Conservation (phyloP, 2,329 filamentous ascomycete species). For the Torrubiellomyces zombiae region DNA sequence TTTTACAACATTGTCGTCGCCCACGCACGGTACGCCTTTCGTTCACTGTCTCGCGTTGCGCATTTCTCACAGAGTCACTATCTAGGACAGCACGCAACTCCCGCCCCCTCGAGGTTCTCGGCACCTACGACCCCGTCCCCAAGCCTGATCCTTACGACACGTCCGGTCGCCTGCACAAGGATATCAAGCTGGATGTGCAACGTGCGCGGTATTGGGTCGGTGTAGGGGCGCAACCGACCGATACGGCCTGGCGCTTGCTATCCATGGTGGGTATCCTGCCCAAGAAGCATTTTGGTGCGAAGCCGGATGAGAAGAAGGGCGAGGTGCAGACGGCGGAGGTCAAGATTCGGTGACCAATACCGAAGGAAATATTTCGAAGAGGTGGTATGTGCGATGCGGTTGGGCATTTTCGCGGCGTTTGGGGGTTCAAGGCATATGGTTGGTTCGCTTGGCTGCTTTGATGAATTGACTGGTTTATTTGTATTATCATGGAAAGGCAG, state of each 20-base stretch:
- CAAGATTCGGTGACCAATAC: constrained; percentile 11
- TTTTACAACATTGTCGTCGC: constrained; percentile 97
- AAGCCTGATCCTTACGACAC: constrained; percentile 42
- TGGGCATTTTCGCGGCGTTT: constrained; percentile 12
- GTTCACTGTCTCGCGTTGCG: not conserved
- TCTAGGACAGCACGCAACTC: constrained; percentile 67
- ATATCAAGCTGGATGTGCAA: constrained; percentile 69
- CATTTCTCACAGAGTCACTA: constrained; percentile 1
- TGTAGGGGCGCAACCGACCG: constrained; percentile 86
- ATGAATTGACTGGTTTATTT: too few relatives aligned
- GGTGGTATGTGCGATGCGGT: constrained; percentile 13
- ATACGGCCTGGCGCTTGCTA: constrained; percentile 74
- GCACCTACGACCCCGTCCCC: constrained; percentile 55
- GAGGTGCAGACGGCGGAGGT: constrained; percentile 12
- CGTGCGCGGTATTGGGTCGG: constrained; percentile 92
- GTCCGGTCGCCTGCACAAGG: constrained; percentile 65
- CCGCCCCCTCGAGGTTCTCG: constrained; percentile 85
- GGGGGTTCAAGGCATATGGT: constrained; percentile 5
- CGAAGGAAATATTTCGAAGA: too few relatives aligned
- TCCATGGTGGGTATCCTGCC: constrained; percentile 47
- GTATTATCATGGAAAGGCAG: too few relatives aligned
- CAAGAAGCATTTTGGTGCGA: constrained; percentile 19
- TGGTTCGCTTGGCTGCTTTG: too few relatives aligned
- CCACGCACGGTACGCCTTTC: constrained; percentile 57
- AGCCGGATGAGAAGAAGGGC: constrained; percentile 9